Evolutionary conservation across 1,284 basidiomycete species (phyloP).

Genomic region (Mycena citricolor): DNA sequence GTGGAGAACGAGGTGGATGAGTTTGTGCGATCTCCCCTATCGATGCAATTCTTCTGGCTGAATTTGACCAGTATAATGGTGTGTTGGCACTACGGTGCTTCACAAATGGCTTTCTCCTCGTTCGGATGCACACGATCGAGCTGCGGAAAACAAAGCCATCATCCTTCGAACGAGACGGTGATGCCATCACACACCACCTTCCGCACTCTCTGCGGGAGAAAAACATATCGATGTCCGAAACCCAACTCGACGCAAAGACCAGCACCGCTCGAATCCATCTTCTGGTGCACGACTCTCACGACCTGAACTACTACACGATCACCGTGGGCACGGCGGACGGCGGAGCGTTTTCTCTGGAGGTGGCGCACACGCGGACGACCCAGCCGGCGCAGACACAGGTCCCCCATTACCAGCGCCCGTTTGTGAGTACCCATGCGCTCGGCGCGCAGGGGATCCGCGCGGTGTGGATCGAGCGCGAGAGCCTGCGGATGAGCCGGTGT

Average conservation of each 20-base stretch:
- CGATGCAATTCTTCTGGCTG: conserved; percentile 3
- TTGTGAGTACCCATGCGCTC: conserved; percentile 45
- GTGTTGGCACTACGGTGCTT: conserved; percentile 47
- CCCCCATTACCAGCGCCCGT: conserved; percentile 31
- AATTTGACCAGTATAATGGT: conserved; percentile 46
- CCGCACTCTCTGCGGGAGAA: conserved; percentile 12
- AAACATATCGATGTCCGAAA: conserved; percentile 11
- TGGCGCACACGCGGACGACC: conserved; percentile 8
- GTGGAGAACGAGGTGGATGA: conserved; percentile 33
- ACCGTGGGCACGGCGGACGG: neutral
- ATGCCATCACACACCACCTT: conserved; percentile 11
- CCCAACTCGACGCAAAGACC: neutral
- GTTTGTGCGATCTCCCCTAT: conserved; percentile 26
- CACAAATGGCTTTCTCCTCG: conserved; percentile 46
- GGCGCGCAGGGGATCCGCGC: conserved; percentile 47
- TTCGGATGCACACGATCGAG: conserved; percentile 51
- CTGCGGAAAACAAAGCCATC: too few relatives aligned
- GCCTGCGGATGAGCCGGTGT: conserved; percentile 37
- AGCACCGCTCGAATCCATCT: neutral
- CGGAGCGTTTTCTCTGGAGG: conserved; percentile 11
- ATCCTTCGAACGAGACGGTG: conserved; percentile 31
- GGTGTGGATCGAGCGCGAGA: conserved; percentile 49
- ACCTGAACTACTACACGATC: conserved; percentile 10
- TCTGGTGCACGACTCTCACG: conserved; percentile 13
- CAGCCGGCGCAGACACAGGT: conserved; percentile 17